Percentiles rank a stretch among this genome's conserved stretches.
Conservation (phyloP, 768 basidiomycete genomes). For the Lactarius sanguifluus region DNA sequence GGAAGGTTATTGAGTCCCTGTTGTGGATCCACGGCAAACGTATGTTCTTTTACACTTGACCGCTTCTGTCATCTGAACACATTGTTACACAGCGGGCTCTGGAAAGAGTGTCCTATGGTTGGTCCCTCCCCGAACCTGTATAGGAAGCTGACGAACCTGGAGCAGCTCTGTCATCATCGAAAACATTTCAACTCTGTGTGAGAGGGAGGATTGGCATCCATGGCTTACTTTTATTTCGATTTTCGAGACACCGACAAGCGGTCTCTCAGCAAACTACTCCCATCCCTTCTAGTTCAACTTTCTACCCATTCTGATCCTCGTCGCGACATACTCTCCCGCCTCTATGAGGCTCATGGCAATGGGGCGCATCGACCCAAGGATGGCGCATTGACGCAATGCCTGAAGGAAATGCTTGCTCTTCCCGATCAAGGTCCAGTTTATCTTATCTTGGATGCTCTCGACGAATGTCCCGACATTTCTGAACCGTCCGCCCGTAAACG, state of each 20-base stretch:
- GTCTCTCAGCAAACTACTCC: not conserved
- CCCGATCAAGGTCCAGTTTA: not conserved
- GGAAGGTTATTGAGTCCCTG: not conserved
- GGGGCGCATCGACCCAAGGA: not conserved
- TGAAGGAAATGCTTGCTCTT: not conserved
- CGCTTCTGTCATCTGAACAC: not conserved
- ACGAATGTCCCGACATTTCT: conserved; percentile 37
- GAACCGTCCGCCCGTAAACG: conserved; percentile 47
- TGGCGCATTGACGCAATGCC: not conserved
- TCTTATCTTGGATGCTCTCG: not conserved
- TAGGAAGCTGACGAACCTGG: not conserved
- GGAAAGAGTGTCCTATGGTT: not conserved
- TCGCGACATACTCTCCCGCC: not conserved
- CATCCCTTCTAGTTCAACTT: not conserved
- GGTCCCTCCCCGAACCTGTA: not conserved
- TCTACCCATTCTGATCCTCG: not conserved
- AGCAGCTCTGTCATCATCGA: not conserved
- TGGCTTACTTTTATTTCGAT: not conserved
- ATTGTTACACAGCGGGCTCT: not conserved
- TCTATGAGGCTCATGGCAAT: not conserved
- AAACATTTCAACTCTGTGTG: not conserved
- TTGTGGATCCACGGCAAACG: conserved; percentile 1
- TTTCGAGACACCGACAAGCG: not conserved
- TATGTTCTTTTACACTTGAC: not conserved
- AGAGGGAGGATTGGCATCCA: not conserved